Evolutionary conservation across 352 stramenopile genomes (phyloP).

Genomic region (Phytophthora capsici): DNA sequence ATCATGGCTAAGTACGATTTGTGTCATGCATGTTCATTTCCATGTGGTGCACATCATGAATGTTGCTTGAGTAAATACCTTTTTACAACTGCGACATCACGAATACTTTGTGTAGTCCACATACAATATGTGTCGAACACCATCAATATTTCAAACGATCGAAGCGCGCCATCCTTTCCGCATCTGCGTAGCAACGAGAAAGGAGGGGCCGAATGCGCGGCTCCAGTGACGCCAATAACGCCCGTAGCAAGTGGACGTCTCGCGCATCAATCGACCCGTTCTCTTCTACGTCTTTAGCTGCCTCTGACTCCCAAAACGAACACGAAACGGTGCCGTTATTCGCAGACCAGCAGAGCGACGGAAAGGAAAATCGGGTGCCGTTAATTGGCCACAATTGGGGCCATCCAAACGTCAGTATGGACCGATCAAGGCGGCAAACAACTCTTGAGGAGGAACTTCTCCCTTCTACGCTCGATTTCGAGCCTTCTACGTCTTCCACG

Average conservation of each 20-base stretch:
- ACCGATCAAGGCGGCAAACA: constrained; percentile 5
- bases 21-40: not conserved
- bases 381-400: constrained; percentile 3
- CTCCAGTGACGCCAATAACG: constrained; percentile 10
- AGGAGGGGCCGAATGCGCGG: constrained; percentile 19
- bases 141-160: constrained; percentile 23
- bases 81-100: constrained; percentile 27
- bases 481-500: constrained; percentile 1
- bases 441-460: not conserved
- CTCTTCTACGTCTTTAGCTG: not conserved
- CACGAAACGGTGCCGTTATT: constrained; percentile 18
- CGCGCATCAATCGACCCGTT: constrained; percentile 40
- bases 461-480: not conserved
- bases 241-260: constrained; percentile 36
- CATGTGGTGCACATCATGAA: constrained; percentile 3
- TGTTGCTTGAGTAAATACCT: constrained; percentile 22
- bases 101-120: not conserved
- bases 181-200: not conserved
- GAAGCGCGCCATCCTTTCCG: constrained; percentile 18
- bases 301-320: constrained; percentile 5
- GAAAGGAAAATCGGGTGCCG: constrained; percentile 39
- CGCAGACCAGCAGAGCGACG: constrained; percentile 14
- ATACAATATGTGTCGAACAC: constrained; percentile 2
- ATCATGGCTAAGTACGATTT: constrained; percentile 29
- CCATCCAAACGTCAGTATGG: constrained; percentile 32